Evolutionary conservation across 495 filamentous ascomycete genomes (phyloP).

Genomic region (Chlorociboria aeruginascens): DNA sequence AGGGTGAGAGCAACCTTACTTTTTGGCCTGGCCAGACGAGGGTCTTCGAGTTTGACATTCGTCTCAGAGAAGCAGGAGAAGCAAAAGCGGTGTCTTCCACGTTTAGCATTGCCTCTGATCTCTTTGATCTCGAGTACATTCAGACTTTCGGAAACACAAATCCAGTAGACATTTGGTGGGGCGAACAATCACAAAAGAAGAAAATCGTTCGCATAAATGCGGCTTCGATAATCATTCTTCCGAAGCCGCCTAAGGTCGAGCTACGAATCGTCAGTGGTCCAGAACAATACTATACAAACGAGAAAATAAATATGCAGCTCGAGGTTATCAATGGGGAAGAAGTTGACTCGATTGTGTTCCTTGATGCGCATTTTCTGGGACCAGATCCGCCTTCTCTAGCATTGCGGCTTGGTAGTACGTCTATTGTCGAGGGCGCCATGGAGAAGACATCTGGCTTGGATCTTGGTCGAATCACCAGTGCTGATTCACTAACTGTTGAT

Average conservation of each 20-base stretch:
- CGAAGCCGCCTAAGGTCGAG: slow-evolving; percentile 86
- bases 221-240: slow-evolving; percentile 53
- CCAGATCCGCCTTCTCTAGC: slow-evolving; percentile 36
- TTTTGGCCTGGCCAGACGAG: slow-evolving; percentile 56
- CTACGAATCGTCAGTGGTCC: slow-evolving; percentile 48
- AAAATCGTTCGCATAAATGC: slow-evolving; percentile 35
- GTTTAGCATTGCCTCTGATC: slow-evolving; percentile 46
- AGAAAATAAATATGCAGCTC: slow-evolving; percentile 54
- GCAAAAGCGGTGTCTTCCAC: slow-evolving; percentile 52
- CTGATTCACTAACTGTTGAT: slow-evolving; percentile 26
- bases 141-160: slow-evolving; percentile 35
- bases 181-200: slow-evolving; percentile 31
- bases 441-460: slow-evolving; percentile 17
- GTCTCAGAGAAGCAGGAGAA: slow-evolving; percentile 71
- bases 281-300: slow-evolving; percentile 73
- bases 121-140: slow-evolving; percentile 57
- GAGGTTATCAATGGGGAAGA: slow-evolving; percentile 76
- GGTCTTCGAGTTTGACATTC: slow-evolving; percentile 57
- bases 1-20: slow-evolving; percentile 52
- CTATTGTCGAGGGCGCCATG: slow-evolving; percentile 25
- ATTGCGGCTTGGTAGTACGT: slow-evolving; percentile 4
- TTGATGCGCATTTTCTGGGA: slow-evolving; percentile 58
- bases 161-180: slow-evolving; percentile 40
- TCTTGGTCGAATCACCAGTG: slow-evolving; percentile 37
- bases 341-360: slow-evolving; percentile 54